Conservation (phyloP, 2,329 filamentous ascomycete species). For the Clonostachys chloroleuca region DNA sequence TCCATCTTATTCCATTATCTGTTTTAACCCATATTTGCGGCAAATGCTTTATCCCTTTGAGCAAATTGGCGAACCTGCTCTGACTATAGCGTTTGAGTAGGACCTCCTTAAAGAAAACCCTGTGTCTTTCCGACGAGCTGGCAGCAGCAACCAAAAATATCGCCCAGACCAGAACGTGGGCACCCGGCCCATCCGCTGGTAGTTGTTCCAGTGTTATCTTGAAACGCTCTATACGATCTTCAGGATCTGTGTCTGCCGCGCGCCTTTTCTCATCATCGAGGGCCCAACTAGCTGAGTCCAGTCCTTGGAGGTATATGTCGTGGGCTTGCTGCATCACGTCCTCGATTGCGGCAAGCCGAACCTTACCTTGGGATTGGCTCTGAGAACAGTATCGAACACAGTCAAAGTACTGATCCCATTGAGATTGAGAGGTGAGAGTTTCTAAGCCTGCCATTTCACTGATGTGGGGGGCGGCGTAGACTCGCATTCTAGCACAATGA, state of each 20-base stretch:
- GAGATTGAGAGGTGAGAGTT: too few species aligned
- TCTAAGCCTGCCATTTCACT: neutral
- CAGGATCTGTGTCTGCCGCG: neutral
- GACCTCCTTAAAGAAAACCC: too few species aligned
- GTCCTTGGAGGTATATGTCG: conserved; percentile 1
- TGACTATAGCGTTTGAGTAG: too few species aligned
- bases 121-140: too few species aligned
- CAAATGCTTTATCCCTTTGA: too few species aligned
- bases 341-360: neutral
- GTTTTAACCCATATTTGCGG: too few species aligned
- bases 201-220: neutral
- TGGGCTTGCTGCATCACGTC: neutral
- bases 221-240: neutral
- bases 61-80: too few species aligned
- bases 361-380: neutral
- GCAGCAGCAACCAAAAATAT: conserved; percentile 3
- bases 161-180: conserved; percentile 4
- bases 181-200: neutral
- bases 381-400: neutral
- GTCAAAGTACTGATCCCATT: neutral
- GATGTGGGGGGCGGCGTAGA: conserved; percentile 1
- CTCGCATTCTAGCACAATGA: conserved; percentile 25
- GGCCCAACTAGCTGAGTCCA: neutral
- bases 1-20: too few species aligned
- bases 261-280: too few species aligned